Base-by-base conservation (phyloP, 805 yeast species). In the Isabelozyma heimii region DNA sequence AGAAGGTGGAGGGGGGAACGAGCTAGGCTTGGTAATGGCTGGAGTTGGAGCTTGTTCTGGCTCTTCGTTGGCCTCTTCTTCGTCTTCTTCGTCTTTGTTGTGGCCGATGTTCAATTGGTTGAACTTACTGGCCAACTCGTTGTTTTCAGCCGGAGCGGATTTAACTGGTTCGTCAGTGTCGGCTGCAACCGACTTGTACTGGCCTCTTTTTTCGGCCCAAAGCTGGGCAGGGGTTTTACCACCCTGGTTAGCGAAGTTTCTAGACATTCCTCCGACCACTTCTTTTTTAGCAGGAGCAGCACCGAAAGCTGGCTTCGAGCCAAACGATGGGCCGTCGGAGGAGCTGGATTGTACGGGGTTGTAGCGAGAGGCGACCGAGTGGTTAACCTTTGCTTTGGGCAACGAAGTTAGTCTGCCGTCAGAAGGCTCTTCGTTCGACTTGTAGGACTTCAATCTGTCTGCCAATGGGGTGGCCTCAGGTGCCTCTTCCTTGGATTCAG, bases 151-250 rank as follows among this genome's bases (percentile, higher is more conserved):
- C n/a, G 52, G 60, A 3, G 60, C 56, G 42, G 30, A 52, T 46
- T 20, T 20, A 52, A 17, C 48, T 6, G 49, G 44, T 16, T 59
- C 58, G 9, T 55, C 57, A 4, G 57, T 46, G 12, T 59, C 57
- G 28, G 66, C 57, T 10, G 63, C 28, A 43, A 72, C 80, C 42
- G 72, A 70, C 56, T 76, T 79, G 58, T 74, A 82, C 63, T 84
- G 78, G 43, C 90, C 96, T 62, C 85, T 83, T 71, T 85, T 87
- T 63, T 87, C 97, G 20, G 97, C 97, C 97, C 97, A 91, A 27
- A 89, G 60, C 70, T 91, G 97, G 27, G 97, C 97, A 20, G 97
- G 97, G 7, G 96, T 87, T 67, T 89, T 88, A 52, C 96, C 97
- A 52, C 77, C 80, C 52, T 80, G 80, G 47, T 85, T 71, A 52